Evolutionary conservation across 768 basidiomycete genomes (phyloP), one percentile per base, ranked within the genome.

Genomic region (Naganishia onofrii): DNA sequence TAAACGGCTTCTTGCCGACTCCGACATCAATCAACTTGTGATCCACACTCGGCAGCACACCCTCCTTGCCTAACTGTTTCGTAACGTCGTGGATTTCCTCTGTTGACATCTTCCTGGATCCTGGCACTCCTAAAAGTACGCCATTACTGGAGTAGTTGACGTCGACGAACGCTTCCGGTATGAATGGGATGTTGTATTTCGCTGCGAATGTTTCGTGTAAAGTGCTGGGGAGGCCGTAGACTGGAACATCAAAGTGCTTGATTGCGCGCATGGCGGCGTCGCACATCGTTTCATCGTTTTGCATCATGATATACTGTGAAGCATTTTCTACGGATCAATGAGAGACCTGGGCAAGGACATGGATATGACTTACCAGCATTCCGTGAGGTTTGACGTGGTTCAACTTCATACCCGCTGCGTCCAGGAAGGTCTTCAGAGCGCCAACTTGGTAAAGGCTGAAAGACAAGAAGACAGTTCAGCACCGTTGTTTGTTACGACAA

Each of bases 371-470:
- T 55, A 76, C 71, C 70, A 74, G 72, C 84, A 38, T 79, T 85
- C 88, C 74, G 46, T 75, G 76, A 4, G 74, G 74, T 60, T 80
- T 80, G 55, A 80, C 68, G 70, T 90, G 88, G 73, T 88, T 85
- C 26, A 88, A 76, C 1, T 79, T 76, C 6, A 89, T 72, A 0
- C 81, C 84, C 65, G 88, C 83, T 1, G 83, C 76, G 53, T 84
- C 85, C 66, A 89, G 80, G 77, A 89, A 89, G 0, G 86, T 87
- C 4, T 77, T 79, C 8, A 89, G 78, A 0, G 88, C 87, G n/a
- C 88, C 88, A 34, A 88, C 85, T 81, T 89, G 88, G 74, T 88
- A 88, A 5, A 86, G 82, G 70, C 89, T 86, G 75, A 44, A 26
- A 4, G 17, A 36, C 12, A 48, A 7, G 17, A 15, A 36, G 28